These are phyloP conservation scores for Neonectria neomacrospora DNA, from an alignment of 2,329 filamentous ascomycete genomes.

Conservation along the genomic window DNA sequence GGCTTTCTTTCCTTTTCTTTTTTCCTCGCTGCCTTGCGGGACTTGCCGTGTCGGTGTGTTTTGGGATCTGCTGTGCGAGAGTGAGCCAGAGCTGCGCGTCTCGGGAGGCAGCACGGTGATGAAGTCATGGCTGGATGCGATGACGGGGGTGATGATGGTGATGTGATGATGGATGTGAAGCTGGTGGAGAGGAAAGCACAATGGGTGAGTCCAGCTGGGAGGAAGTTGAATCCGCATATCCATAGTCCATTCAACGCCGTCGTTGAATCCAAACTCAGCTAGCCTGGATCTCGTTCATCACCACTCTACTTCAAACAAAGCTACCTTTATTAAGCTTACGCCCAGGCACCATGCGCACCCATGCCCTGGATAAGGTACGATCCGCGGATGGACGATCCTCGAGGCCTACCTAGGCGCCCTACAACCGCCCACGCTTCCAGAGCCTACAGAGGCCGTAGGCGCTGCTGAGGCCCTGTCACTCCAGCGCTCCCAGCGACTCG, in stretches of 20 bases:
- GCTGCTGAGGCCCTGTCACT: constrained; percentile 1
- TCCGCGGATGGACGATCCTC: neutral
- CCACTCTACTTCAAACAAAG: neutral
- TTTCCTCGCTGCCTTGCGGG: constrained; percentile 1
- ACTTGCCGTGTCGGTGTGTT: constrained; percentile 23
- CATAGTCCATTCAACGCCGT: neutral
- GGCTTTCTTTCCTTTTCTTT: constrained; percentile 1
- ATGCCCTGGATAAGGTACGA: neutral
- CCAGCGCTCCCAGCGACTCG: constrained; percentile 13
- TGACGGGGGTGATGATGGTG: neutral
- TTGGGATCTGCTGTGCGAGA: constrained; percentile 26
- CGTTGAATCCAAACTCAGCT: constrained; percentile 6
- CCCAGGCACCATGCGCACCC: neutral
- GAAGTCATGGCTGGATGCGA: neutral
- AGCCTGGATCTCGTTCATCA: constrained; percentile 3
- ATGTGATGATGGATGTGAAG: neutral
- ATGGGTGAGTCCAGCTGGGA: neutral
- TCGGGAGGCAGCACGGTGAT: neutral
- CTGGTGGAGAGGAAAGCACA: neutral
- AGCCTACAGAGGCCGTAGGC: neutral
- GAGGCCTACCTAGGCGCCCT: neutral
- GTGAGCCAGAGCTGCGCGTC: neutral
- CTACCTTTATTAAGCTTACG: neutral
- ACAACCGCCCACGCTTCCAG: neutral
- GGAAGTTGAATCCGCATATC: neutral